Evolutionary conservation across 1,139 yeast genomes (phyloP), one percentile per base, ranked within the genome.

Genomic region (Blastobotrys arbuscula): DNA sequence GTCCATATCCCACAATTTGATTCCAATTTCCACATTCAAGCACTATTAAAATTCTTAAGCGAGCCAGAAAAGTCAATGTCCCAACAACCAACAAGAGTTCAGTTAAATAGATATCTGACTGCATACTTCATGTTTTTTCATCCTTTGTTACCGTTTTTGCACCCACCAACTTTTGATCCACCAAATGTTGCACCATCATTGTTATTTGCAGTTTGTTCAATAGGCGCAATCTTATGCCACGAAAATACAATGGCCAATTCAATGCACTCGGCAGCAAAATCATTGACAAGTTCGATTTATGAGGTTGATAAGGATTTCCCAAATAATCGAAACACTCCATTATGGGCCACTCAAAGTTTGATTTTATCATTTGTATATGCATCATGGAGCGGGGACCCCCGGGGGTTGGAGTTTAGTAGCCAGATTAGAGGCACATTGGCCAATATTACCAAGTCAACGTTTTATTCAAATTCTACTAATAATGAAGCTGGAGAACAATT

Each of bases 51-150:
- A 44, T 55, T 41, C 45, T 51, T 56, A 39, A 52, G 46, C 33
- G 57, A 57, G 15, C 45, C 45, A 23, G 45, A 45, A 15, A 52
- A 49, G 21, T 38, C 52, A 16, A 47, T 33, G 38, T 35, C 50
- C 7, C 35, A 55, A 6, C 45, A 50, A 12, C 68, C 67, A 7
- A 51, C 65, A 6, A 56, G 59, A 26, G 48, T 59, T 20, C 62
- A 58, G 49, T 53, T 64, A 44, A 62, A 65, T 53, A 56, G 64
- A 31, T 65, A 63, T 50, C 51, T 66, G 44, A 49, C 66, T 3
- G 58, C 66, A 5, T 68, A 64, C 55, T 65, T 68, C 53, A 57
- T 58, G 39, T 59, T 56, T 45, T 67, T 62, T 57, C 70, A 68
- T 45, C 69, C 69, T 2, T 55, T 50, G 28, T 56, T 65, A 37